Percentiles rank a stretch among this genome's conserved stretches.
phyloP scores from a whole-genome alignment of 345 rosid genomes.

The Aquilaria yunnanensis region DNA sequence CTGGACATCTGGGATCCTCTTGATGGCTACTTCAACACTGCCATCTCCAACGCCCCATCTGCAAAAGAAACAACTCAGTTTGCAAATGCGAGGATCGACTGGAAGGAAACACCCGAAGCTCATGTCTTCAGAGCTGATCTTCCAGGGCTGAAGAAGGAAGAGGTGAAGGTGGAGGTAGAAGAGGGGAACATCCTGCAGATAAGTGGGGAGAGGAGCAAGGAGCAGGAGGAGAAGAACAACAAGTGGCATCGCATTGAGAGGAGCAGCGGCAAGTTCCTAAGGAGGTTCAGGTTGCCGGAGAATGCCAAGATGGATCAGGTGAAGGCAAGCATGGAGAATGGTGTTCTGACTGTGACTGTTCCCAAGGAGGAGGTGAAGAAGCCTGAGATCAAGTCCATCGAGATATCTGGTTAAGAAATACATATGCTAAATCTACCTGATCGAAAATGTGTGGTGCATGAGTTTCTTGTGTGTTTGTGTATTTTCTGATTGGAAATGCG shows the following conservation, averaged over 20 bases:
- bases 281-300: slow-evolving; percentile 43
- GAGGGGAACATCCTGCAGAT: slow-evolving; percentile 32
- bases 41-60: slow-evolving; percentile 5
- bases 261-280: slow-evolving; percentile 31
- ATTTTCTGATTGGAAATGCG: too few species aligned
- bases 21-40: slow-evolving; percentile 12
- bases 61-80: slow-evolving; percentile 24
- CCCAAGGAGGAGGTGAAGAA: slow-evolving; percentile 31
- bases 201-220: slow-evolving; percentile 31
- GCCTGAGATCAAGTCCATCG: slow-evolving; percentile 37
- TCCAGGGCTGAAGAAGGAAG: slow-evolving; percentile 39
- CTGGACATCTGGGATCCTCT: slow-evolving; percentile 25
- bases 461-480: too few species aligned
- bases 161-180: slow-evolving; percentile 41
- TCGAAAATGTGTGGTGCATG: too few species aligned
- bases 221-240: slow-evolving; percentile 34
- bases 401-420: slow-evolving; percentile 30
- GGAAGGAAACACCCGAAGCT: slow-evolving; percentile 40
- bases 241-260: slow-evolving; percentile 38
- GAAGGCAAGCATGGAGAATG: slow-evolving; percentile 38
- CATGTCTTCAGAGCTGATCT: slow-evolving; percentile 37
- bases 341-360: slow-evolving; percentile 30
- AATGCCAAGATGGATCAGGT: slow-evolving; percentile 27
- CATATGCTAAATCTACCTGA: too few species aligned
- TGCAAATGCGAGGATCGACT: slow-evolving; percentile 29